Percentiles rank a stretch among this genome's conserved stretches.
phyloP scores from a whole-genome alignment of 768 basidiomycete genomes.

The Hydnomerulius pinastri region DNA sequence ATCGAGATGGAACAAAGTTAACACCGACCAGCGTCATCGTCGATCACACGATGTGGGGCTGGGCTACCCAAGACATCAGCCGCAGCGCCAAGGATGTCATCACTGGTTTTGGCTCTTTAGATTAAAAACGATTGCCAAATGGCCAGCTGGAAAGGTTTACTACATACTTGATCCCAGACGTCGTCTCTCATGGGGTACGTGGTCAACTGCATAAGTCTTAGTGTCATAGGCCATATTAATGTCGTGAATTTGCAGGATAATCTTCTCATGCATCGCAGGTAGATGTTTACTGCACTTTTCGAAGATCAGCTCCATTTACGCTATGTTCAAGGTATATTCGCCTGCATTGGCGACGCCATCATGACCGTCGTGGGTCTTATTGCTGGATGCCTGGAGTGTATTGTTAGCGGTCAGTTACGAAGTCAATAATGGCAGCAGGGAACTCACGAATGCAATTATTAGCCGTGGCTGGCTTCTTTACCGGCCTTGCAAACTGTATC shows the following conservation, averaged over 20 bases:
- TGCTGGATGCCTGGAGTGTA: conserved; percentile 47
- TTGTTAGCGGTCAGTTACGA: conserved; percentile 41
- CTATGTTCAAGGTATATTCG: conserved; percentile 35
- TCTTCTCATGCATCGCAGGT: neutral
- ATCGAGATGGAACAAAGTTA: no score
- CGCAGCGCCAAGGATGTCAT: no score
- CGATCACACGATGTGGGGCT: no score
- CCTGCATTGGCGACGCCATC: conserved; percentile 45
- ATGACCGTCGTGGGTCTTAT: conserved; percentile 41
- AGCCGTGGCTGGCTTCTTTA: conserved; percentile 46
- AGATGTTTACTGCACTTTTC: neutral
- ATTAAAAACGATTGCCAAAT: no score
- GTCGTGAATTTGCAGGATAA: neutral
- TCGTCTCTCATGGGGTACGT: no score
- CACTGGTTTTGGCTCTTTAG: no score
- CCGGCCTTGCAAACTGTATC: conserved; percentile 44
- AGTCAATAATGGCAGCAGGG: neutral
- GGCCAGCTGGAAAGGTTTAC: no score
- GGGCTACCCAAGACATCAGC: no score
- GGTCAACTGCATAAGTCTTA: no score
- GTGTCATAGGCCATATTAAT: no score
- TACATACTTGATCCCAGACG: no score
- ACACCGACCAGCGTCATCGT: no score
- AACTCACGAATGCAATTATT: neutral
- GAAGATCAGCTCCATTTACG: neutral